Conservation (phyloP, 768 basidiomycete genomes). For the Trametes coccinea region DNA sequence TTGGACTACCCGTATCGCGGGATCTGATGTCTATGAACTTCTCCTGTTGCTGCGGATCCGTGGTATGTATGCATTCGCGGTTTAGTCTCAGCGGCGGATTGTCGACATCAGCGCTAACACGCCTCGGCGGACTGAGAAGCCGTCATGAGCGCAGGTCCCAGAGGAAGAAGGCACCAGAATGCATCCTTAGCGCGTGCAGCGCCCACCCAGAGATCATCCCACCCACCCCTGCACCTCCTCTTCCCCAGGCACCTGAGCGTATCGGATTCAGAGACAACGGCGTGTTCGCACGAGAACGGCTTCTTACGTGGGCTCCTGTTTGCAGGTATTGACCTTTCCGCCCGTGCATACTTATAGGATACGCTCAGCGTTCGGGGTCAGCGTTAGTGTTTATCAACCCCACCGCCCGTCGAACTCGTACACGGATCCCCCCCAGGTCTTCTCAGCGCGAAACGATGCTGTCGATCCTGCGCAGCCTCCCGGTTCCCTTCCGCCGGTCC, state of each 20-base stretch:
- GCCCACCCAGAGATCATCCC: neutral
- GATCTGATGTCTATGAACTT: neutral
- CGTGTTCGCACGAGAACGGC: neutral
- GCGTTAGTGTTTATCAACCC: neutral
- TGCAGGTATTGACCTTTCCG: neutral
- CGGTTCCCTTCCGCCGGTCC: conserved; percentile 1
- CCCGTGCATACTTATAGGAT: neutral
- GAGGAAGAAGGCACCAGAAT: neutral
- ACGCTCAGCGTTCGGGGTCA: neutral
- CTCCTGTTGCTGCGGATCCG: no score
- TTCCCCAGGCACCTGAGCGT: neutral
- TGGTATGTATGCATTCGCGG: no score
- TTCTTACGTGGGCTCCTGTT: conserved; percentile 2
- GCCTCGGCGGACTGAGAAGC: neutral
- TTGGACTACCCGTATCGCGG: neutral
- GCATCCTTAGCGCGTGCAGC: neutral
- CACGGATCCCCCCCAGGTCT: neutral
- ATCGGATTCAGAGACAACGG: neutral
- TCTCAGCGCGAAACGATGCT: neutral
- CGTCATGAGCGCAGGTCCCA: no score
- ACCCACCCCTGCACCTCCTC: neutral
- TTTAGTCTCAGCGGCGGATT: no score
- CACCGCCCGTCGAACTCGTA: neutral
- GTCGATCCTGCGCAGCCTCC: neutral
- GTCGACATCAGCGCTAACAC: neutral